phyloP scores from a whole-genome alignment of 257 asterid species.

The Paraleonurus japonicus region DNA sequence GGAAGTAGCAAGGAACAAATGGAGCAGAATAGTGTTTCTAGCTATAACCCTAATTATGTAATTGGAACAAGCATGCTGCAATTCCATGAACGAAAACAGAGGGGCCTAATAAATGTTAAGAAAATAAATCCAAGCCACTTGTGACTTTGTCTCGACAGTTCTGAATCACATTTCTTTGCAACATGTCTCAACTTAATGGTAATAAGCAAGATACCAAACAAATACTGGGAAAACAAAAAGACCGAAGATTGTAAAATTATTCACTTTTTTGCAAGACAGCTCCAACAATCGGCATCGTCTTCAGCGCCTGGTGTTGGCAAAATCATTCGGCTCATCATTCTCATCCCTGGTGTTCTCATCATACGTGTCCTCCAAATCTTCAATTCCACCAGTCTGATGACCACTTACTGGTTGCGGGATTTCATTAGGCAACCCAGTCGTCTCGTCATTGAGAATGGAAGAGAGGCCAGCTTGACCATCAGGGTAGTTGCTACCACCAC shows the following conservation, averaged over 20 bases:
- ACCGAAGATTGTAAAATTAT: conserved; percentile 9
- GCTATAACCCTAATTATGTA: background rate
- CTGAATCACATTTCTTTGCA: background rate
- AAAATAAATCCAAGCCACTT: background rate
- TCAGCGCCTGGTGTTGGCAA: conserved; percentile 45
- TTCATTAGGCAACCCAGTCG: conserved; percentile 8
- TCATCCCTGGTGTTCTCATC: conserved; percentile 19
- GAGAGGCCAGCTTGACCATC: conserved; percentile 30
- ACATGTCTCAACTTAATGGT: background rate
- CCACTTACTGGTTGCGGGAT: conserved; percentile 18
- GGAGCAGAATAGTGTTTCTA: background rate
- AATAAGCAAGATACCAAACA: conserved; percentile 12
- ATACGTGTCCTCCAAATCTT: conserved; percentile 16
- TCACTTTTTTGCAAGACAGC: conserved; percentile 20
- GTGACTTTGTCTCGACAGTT: background rate
- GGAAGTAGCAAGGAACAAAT: background rate
- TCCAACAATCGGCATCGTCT: background rate
- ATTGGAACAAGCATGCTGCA: background rate
- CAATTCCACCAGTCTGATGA: conserved; percentile 21
- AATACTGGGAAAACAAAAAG: background rate
- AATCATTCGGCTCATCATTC: conserved; percentile 34
- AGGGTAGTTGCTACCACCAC: conserved; percentile 23
- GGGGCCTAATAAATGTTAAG: background rate
- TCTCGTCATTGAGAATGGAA: conserved; percentile 3
- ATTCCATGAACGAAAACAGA: background rate